phyloP scores from a whole-genome alignment of 1,284 basidiomycete species.

The Ceratobasidium sp. region DNA sequence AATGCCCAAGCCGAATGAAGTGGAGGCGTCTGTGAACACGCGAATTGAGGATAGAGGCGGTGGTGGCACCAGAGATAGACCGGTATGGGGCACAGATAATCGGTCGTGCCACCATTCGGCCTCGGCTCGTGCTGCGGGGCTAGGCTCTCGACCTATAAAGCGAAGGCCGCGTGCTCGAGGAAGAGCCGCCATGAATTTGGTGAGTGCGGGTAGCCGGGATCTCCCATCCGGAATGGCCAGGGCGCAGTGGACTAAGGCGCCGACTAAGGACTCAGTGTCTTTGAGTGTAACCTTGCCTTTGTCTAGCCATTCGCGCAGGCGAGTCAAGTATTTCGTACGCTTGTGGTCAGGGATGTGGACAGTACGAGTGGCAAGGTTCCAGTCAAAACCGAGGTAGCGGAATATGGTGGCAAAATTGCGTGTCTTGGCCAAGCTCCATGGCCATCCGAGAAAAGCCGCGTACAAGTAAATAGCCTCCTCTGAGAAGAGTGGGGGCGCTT shows the following conservation, averaged over 20 bases:
- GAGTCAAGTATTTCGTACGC: constrained; percentile 28
- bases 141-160: too few species aligned
- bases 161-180: too few species aligned
- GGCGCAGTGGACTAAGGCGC: constrained; percentile 38
- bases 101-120: too few species aligned
- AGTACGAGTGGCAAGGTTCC: neutral
- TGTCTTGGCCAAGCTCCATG: constrained; percentile 30
- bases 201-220: neutral
- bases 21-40: constrained; percentile 32
- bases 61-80: too few species aligned
- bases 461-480: constrained; percentile 62
- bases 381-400: constrained; percentile 36
- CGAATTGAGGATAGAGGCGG: too few species aligned
- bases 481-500: neutral
- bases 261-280: constrained; percentile 14
- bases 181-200: constrained; percentile 3
- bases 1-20: constrained; percentile 38
- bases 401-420: constrained; percentile 8
- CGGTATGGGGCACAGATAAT: too few species aligned
- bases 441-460: constrained; percentile 52
- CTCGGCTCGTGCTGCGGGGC: too few species aligned
- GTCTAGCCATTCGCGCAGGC: neutral
- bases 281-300: neutral
- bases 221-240: constrained; percentile 7
- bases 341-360: constrained; percentile 38